Evolutionary conservation across 345 rosid species (phyloP).

Genomic region (Camelina neglecta): DNA sequence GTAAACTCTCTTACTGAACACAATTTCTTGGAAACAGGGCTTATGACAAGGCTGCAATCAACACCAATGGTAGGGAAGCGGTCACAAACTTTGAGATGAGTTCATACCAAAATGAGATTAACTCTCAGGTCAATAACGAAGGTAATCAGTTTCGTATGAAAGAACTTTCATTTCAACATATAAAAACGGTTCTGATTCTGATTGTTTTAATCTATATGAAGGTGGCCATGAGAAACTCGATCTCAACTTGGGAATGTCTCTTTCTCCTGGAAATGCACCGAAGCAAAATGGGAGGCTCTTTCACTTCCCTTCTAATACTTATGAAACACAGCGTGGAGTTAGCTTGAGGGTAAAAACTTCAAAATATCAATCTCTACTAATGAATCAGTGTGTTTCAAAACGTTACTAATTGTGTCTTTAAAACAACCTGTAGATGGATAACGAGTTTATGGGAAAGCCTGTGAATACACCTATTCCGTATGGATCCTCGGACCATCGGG

Average conservation of each 20-base stretch:
- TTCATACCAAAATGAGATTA: conserved; percentile 67
- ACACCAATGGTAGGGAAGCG: conserved; percentile 86
- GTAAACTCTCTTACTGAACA: conserved; percentile 52
- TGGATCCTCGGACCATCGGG: conserved; percentile 37
- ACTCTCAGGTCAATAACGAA: conserved; percentile 52
- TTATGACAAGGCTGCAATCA: conserved; percentile 95
- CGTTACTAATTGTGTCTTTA: conserved; percentile 3
- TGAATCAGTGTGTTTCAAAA: not conserved
- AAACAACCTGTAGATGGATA: conserved; percentile 34
- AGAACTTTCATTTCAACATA: not conserved
- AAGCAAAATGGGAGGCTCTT: conserved; percentile 40
- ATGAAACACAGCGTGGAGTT: conserved; percentile 40
- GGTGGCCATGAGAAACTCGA: conserved; percentile 43
- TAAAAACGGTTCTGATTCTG: conserved; percentile 31
- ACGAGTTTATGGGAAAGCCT: conserved; percentile 40
- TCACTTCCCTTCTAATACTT: conserved; percentile 34
- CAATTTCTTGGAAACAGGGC: conserved; percentile 73
- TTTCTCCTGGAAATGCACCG: conserved; percentile 31
- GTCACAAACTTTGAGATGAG: conserved; percentile 88
- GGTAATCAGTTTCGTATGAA: conserved; percentile 45
- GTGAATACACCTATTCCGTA: conserved; percentile 38
- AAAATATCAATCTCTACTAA: not conserved
- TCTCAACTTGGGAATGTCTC: conserved; percentile 46
- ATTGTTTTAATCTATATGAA: not conserved
- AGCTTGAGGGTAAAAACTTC: conserved; percentile 33